Conservation (phyloP, 2,329 filamentous ascomycete genomes). For the Lachnellula hyalina region DNA sequence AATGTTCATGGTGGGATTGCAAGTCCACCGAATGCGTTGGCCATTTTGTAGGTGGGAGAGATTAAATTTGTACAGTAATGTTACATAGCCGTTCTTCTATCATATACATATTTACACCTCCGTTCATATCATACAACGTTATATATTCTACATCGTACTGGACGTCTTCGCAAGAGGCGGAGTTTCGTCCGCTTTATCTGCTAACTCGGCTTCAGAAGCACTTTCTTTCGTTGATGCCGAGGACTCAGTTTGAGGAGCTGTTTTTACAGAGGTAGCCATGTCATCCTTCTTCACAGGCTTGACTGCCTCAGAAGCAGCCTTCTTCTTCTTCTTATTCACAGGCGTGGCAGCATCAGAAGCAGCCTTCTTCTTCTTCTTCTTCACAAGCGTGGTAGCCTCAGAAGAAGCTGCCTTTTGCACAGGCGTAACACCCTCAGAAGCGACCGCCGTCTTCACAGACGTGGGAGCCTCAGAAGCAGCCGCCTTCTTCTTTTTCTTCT, state of each 20-base stretch:
- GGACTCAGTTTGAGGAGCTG: background rate
- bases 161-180: too few species aligned
- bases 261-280: background rate
- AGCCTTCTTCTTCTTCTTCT: background rate
- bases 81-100: background rate
- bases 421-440: too few species aligned
- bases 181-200: too few species aligned
- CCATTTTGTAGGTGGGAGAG: conserved; percentile 11
- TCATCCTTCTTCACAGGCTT: too few species aligned
- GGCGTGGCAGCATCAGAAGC: background rate
- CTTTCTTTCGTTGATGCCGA: background rate
- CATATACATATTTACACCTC: too few species aligned
- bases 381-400: background rate
- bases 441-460: too few species aligned
- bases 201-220: too few species aligned
- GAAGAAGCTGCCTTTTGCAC: background rate
- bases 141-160: too few species aligned
- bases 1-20: conserved; percentile 35
- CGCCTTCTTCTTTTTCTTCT: background rate
- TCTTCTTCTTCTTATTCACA: too few species aligned
- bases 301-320: background rate
- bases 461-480: background rate
- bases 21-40: conserved; percentile 26
- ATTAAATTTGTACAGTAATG: background rate
- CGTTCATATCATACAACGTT: too few species aligned